Base-by-base conservation (phyloP, 176 grass and related monocot genomes). In the Oryza rufipogon region DNA sequence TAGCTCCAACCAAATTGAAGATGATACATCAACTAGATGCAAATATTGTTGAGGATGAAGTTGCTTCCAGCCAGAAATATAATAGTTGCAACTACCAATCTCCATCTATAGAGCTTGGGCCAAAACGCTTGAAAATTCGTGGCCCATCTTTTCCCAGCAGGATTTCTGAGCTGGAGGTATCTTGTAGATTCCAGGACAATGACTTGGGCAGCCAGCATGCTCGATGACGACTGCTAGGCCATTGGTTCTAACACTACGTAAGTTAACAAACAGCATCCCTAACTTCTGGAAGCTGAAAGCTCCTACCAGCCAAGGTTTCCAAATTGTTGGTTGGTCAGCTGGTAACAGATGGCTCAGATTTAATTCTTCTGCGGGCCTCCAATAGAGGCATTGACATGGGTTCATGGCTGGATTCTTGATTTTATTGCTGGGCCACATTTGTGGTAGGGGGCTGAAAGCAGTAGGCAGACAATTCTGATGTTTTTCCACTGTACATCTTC, bases 101-200 rank as follows among this genome's bases (percentile, higher is more conserved):
- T 71, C 71, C 85, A 76, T 84, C 84, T 87, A 83, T 58, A 74
- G 84, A 90, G 47, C 36, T 77, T 85, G 90, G 74, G 74, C 81
- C 87, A 47, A 92, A 88, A 74, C 90, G 78, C 46, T 67, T 95
- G 44, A 93, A 91, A 90, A 82, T 95, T 75, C 82, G 77, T 91
- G 82, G 89, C 41, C 89, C 92, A 12, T 87, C 88, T 28, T 88
- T 92, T 71, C 75, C 87, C 22, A 86, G 75, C 5, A 22, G 67
- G 65, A 65, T 78, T 84, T 76, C 45, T 74, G 80, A 80, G 41
- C 32, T 85, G 68, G 83, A 83, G 46, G 79, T 73, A 73, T 83
- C 85, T 84, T 84, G 73, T 84, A 92, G 63, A 87, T 89, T 85
- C 56, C 84, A 75, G 49, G 73, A 85, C 33, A 75, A 30, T 71